Evolutionary conservation across 306 rosid genomes (phyloP), one percentile per base, ranked within the genome.

Genomic region (Quercus engelmannii): DNA sequence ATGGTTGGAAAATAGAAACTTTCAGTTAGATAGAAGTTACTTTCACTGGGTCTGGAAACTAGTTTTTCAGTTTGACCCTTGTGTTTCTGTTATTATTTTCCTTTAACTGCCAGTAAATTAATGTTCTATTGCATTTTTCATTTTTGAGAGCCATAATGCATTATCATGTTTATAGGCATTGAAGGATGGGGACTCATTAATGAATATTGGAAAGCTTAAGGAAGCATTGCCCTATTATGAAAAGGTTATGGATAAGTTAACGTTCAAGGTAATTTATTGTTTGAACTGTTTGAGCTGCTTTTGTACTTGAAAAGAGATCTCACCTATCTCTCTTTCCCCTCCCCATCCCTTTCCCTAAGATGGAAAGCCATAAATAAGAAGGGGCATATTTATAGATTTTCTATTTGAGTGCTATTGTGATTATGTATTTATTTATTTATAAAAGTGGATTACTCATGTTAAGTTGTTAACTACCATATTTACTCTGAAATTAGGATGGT

Each of bases 131-230:
- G 49, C 43, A 75, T 61, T 17, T 61, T 41, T 15, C 17, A 55
- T 73, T 49, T 68, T 43, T 62, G 25, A 23, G 67, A 74, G 14
- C 4, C 20, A 12, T 38, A 71, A 62, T 74, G 21, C 56, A 67
- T 54, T 63, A 55, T 55, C 30, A 38, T 75, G 41, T 77, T 28
- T 81, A 14, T 81, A 94, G 97, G 84, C 84, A 72, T 78, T 91
- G 84, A 86, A 87, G 74, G 92, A 90, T 67, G 99, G 99, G 46
- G 95, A 92, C 82, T 79, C 81, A 19, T 87, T 92, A 79, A 91
- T 92, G 99, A 81, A 84, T 73, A 77, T 28, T 28, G 99, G 97
- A 79, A 81, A 80, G 79, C 91, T 94, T 69, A 88, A 73, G 81
- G 91, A 87, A 74, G 95, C 97, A 59, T 78, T 92, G 74, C 78